Evolutionary conservation across 2,329 filamentous ascomycete genomes (phyloP), one percentile per base, ranked within the genome.

Genomic region (Emydomyces testavorans): DNA sequence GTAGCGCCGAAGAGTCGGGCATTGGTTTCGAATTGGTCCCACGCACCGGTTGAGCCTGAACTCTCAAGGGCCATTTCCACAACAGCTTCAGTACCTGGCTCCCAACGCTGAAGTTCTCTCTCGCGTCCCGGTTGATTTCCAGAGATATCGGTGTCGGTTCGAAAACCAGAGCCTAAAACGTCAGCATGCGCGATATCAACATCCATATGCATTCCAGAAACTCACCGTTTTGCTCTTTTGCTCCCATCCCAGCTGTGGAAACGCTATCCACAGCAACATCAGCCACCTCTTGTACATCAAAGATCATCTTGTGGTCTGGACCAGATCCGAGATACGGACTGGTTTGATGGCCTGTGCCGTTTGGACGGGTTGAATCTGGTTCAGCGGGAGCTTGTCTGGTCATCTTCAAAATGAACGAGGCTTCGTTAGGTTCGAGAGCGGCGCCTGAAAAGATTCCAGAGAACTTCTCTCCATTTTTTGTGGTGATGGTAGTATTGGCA

Each of bases 11-110:
- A 96, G 24, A 87, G 78, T 48, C 80, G 76, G 66, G 93, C 85
- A 60, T 96, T 96, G 53, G 78, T 82, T 50, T 85, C 84, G 60
- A 98, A 98, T 64, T 98, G 92, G 63, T 98, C 90, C 92, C 92
- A 98, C 7, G 68, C 71, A 5, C 68, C 71, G 13, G 66, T 60
- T 45, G 62, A 65, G n/a, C 52, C 54, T 2, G 72, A 57, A 43
- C 71, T 78, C 58, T 92, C 87, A 20, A 95, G 73, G 40, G 83
- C 82, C 54, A 85, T 73, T 59, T 89, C 82, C 34, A 77, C 64
- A 23, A 75, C 75, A 3, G 65, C 62, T 53, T 82, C 79, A 13
- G 74, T 65, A 54, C 80, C 81, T 5, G 85, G 79, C 48, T 88
- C 78, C 88, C 89, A 96, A 57, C 76, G 81, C 61, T 94, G 81